phyloP scores from a whole-genome alignment of 129 eudicot genomes.

The Deinandra increscens region DNA sequence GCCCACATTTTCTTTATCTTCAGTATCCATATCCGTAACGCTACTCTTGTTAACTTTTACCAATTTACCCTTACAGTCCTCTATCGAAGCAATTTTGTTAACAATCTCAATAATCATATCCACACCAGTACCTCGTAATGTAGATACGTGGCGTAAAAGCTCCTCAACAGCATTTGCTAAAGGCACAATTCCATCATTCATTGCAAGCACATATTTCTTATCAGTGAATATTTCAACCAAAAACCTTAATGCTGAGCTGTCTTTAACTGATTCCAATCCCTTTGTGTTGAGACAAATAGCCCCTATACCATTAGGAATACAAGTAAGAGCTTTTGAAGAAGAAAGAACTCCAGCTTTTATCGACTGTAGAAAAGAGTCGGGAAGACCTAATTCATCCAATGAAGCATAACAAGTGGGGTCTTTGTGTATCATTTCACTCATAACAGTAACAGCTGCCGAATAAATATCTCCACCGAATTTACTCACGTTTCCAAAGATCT shows the following conservation, averaged over 20 bases:
- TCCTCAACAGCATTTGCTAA: conserved; percentile 96
- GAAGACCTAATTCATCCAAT: conserved; percentile 88
- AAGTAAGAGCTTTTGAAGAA: conserved; percentile 84
- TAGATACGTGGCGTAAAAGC: conserved; percentile 86
- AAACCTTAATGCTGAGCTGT: conserved; percentile 65
- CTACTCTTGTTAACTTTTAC: conserved; percentile 50
- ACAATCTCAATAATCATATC: conserved; percentile 79
- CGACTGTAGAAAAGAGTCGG: conserved; percentile 72
- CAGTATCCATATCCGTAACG: conserved; percentile 77
- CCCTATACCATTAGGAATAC: conserved; percentile 91
- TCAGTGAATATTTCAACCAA: conserved; percentile 72
- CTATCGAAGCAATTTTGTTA: conserved; percentile 54
- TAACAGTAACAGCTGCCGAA: conserved; percentile 86
- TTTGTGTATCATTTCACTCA: conserved; percentile 97
- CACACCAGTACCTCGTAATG: conserved; percentile 77
- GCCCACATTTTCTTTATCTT: conserved; percentile 59
- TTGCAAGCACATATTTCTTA: conserved; percentile 67
- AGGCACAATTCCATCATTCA: conserved; percentile 89
- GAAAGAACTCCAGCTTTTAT: conserved; percentile 71
- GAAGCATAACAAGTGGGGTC: conserved; percentile 87
- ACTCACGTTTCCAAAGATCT: conserved; percentile 66
- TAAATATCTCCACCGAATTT: conserved; percentile 92
- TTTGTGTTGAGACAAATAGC: conserved; percentile 92
- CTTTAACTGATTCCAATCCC: conserved; percentile 87
- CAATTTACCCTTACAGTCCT: conserved; percentile 42